Evolutionary conservation across 176 grass and related monocot species (phyloP).

Genomic region (Cenchrus purpureus): DNA sequence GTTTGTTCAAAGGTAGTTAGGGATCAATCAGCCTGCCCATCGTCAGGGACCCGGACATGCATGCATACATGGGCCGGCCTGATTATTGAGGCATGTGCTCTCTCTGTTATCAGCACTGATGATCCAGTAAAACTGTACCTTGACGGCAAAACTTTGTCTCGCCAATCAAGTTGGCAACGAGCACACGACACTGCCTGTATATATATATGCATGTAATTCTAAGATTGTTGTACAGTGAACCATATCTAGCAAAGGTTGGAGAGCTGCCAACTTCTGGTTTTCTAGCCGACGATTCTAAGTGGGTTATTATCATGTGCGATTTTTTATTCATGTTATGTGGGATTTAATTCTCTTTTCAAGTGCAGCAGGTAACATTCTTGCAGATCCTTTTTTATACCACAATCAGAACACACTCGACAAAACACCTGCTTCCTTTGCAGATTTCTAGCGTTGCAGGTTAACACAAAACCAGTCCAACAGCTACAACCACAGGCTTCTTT

Average conservation of each 20-base stretch:
- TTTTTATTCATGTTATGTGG: background rate
- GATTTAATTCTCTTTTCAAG: background rate
- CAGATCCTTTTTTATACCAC: no score
- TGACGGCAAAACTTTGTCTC: background rate
- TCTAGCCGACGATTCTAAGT: no score
- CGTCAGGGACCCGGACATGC: no score
- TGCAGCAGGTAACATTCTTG: conserved; percentile 24
- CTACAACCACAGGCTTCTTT: background rate
- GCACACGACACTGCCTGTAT: background rate
- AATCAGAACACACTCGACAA: no score
- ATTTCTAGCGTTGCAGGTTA: background rate
- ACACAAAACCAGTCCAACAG: conserved; percentile 1
- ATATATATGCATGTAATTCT: background rate
- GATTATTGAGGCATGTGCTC: background rate
- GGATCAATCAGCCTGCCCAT: no score
- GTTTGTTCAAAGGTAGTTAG: background rate
- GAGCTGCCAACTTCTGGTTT: background rate
- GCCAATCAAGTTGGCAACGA: background rate
- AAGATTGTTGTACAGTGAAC: background rate
- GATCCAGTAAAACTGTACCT: background rate
- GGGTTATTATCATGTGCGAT: background rate
- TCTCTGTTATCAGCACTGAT: background rate
- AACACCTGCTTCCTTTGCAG: no score
- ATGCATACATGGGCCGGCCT: background rate
- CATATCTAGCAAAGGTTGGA: background rate